Base-by-base conservation (phyloP, 345 rosid species). In the Gossypium sturtianum region DNA sequence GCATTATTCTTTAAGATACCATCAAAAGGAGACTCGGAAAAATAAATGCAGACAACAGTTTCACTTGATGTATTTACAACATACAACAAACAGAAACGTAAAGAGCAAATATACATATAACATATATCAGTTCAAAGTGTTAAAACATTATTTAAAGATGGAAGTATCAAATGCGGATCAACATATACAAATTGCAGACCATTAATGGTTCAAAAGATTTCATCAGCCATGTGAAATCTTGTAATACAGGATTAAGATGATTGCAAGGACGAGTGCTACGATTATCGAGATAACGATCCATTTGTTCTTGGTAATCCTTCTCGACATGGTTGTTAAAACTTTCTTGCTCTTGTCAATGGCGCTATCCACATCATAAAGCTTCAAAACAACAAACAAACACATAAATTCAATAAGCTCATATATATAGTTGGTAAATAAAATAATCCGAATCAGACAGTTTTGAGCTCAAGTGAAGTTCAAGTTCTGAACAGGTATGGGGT, bases 291-390 rank as follows among this genome's bases (percentile, higher is more conserved):
- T 83, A 69, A 86, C 74, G 0, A 88, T 88, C 94, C 94, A 92
- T 75, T 91, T 94, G 89, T 91, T 89, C 86, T 85, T 82, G 43
- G 89, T 85, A 79, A 94, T 90, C 85, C 98, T 90, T 77, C 92
- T 83, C 0, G 96, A 78, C 88, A 90, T 90, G 75, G 83, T 68
- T 6, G 86, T 86, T 82, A 92, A 77, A 27, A 92, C 84, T 75
- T 82, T 92, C 86, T 92, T 89, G 70, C 97, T 94, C 90, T 90
- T 89, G 82, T 89, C 89, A n/a, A 92, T 86, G 80, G 94, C 90
- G 77, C 84, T 93, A 74, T 94, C 97, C 10, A 94, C 97, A 60
- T 92, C 92, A 12, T 87, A 90, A 76, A 90, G 92, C 97, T 94
- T 86, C 5, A 53, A 19, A 34, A 53, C 19, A 38, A 22, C 2